Base-by-base conservation (phyloP, 2,329 filamentous ascomycete species). In the Emergomyces pasteurianus region DNA sequence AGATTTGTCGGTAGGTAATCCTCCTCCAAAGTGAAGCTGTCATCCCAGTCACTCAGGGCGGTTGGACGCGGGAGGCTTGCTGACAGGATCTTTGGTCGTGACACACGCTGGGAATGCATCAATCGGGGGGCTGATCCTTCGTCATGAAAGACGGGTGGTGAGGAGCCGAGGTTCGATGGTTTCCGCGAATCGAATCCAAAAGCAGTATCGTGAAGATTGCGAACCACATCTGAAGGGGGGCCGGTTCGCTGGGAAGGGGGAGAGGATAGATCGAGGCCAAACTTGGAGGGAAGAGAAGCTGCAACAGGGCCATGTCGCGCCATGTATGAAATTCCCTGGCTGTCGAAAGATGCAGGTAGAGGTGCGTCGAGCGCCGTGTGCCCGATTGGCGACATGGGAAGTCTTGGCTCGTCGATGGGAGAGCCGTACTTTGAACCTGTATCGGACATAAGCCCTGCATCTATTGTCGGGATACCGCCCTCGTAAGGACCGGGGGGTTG, bases 261-360 rank as follows among this genome's bases (percentile, higher is more conserved):
- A 9, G 88, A 91, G 54, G 67, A 65, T 2, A 75, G 64, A 58
- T 96, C 92, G 66, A 96, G 79, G 16, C 89, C 89, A 68, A 97
- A 96, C 68, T 92, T 90, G 58, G 90, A 89, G 10, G 94, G 94
- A 12, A 97, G 89, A 0, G 92, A 97, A 0, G 92, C 90, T 8
- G 92, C 92, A 74, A 95, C 91, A 0, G 92, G 90, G 0, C 89
- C 94, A 72, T 92, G 91, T 62, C 90, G 85, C 21, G 92, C 92
- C 64, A 90, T 91, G 72, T 92, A 89, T 12, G 92, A 96, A 59
- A 96, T 89, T 57, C 92, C 92, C 70, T 96, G 94, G 68, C 91
- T 95, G 74, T 97, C 94, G 72, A 97, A 96, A 0, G 92, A 97
- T 9, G 92, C 90, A 1, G 94, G 94, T 9, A 97, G 82, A 18